Base-by-base conservation (phyloP, 257 asterid species). In the Striga asiatica region DNA sequence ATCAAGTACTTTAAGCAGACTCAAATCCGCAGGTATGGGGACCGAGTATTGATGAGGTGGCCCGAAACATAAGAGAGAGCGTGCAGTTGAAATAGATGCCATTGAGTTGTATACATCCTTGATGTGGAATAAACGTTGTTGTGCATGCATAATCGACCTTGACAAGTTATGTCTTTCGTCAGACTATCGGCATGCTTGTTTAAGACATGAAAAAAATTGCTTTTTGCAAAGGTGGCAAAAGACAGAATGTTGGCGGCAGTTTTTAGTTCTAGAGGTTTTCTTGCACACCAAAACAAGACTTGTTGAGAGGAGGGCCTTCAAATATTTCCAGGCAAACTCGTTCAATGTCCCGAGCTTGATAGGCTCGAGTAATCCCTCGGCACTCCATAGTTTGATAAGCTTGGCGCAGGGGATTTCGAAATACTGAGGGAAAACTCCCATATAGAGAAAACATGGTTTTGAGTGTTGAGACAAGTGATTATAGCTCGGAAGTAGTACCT, bases 401-500 rank as follows among this genome's bases (percentile, higher is more conserved):
- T 37, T 57, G 14, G 27, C 16, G 18, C 10, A 23, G 2, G 31
- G 50, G 22, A 71, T 25, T 5, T 23, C 49, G 5, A 18, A 9
- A 20, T 17, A 17, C 11, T 3, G 43, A 8, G 58, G 43, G 25
- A 52, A 52, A 17, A 52, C 58, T 52, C 58, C 43, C 42, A 52
- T 17, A 10, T 52, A 52, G 42, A 52, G 58, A 46, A 71, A 51
- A 12, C 72, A 71, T 0, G 56, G 23, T 12, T 34, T 50, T 13
- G 66, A 51, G 31, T 3, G 31, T 14, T 57, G 51, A 11, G 66
- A 66, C 24, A 71, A 49, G 38, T 50, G 17, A 1, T 18, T 42
- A 20, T 71, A 66, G 25, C 73, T 71, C 11, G 51, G 21, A 11
- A 52, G 29, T 17, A 71, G 42, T 3, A 16, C 12, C 5, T 23